Base-by-base conservation (phyloP, 1,139 yeast species). In the Zygoascus hellenicus region DNA sequence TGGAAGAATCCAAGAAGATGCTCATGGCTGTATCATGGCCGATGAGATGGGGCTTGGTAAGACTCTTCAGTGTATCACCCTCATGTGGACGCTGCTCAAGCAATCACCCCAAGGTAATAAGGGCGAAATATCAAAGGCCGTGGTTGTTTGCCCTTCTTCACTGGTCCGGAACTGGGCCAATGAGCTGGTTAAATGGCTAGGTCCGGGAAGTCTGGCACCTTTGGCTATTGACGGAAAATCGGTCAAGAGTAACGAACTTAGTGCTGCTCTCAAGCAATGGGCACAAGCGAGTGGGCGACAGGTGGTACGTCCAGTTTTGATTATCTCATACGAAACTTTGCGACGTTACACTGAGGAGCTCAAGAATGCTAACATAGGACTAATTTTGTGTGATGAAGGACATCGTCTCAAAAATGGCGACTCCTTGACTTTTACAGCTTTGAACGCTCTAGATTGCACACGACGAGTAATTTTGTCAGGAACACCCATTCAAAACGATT, bases 21-120 rank as follows among this genome's bases (percentile, higher is more conserved):
- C 97, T 0, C 81, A 83, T 61, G 99, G 99, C 1, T 92, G 98
- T 63, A 94, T 92, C 47, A 92, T 92, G 98, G 99, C 99, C 0
- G 99, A 92, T 69, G 99, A 89, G 68, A 92, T 92, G 98, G 98
- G 98, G 2, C 73, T 92, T 40, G 98, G 98, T 22, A 92, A 92
- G 63, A 92, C 99, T 5, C 72, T 92, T 38, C 99, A 92, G 65
- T 94, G 98, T 64, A 76, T 92, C 41, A 76, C 97, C 0, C 72
- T 92, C 38, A 77, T 92, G 87, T 92, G 98, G 98, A 92, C 98
- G 0, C 66, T 92, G 46, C 71, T 92, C 41, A 80, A 78, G 54
- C 99, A 92, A 63, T 83, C 96, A 14, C 97, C 98, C 0, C 77
- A 92, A 48, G 97, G 97, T 1, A 62, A 67, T 13, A 79, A 74